Percentiles rank a stretch among this genome's conserved stretches.
These are phyloP conservation scores for Penicillium samsonianum DNA, from an alignment of 495 filamentous ascomycete species.

Conservation along the genomic window DNA sequence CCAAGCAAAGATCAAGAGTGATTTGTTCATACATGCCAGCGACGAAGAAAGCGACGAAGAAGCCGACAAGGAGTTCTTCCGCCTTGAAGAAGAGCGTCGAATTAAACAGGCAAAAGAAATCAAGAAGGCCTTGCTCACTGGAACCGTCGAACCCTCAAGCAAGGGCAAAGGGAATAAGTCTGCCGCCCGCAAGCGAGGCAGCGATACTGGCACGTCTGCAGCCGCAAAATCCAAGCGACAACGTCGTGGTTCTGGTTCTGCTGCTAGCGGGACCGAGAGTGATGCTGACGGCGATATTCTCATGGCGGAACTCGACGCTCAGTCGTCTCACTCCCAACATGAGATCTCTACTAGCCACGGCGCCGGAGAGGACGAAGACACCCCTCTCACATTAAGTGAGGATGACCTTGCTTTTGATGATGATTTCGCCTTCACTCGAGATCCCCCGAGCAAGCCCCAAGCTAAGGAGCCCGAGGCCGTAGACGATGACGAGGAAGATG, in stretches of 20 bases:
- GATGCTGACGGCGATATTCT: constrained; percentile 39
- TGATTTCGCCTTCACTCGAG: constrained; percentile 38
- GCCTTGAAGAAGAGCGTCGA: constrained; percentile 60
- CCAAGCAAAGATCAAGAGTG: constrained; percentile 77
- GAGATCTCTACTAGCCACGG: constrained; percentile 26
- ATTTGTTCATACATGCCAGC: constrained; percentile 73
- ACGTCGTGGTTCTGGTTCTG: constrained; percentile 31
- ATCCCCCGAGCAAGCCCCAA: constrained; percentile 21
- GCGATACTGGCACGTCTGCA: constrained; percentile 23
- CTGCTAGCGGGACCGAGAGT: constrained; percentile 23
- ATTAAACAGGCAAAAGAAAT: constrained; percentile 51
- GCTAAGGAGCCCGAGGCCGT: constrained; percentile 11
- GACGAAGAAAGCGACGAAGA: constrained; percentile 79
- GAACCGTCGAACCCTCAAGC: constrained; percentile 50
- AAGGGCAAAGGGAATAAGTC: constrained; percentile 25
- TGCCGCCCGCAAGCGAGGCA: constrained; percentile 37
- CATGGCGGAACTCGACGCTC: constrained; percentile 34
- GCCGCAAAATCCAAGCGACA: constrained; percentile 36
- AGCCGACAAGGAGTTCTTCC: constrained; percentile 68
- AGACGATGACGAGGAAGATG: constrained; percentile 36
- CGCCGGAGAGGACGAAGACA: constrained; percentile 28
- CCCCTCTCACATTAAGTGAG: constrained; percentile 32
- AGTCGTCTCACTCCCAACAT: constrained; percentile 24
- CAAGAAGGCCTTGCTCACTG: constrained; percentile 53
- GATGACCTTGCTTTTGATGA: constrained; percentile 44